Evolutionary conservation across 768 basidiomycete genomes (phyloP).

Genomic region (Pleurotus ostreatus): DNA sequence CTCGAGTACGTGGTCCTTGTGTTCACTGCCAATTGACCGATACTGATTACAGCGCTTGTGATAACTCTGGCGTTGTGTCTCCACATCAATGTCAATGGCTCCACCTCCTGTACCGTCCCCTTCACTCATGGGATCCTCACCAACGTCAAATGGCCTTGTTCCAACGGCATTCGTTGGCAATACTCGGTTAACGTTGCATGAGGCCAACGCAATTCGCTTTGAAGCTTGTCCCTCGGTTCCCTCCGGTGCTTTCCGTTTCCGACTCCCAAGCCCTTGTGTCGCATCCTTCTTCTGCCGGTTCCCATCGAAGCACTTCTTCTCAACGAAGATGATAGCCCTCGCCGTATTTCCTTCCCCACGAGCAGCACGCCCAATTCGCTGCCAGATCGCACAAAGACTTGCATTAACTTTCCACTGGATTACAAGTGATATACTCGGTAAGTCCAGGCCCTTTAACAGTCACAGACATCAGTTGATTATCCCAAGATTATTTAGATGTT

Average conservation of each 20-base stretch:
- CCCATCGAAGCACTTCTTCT: slow-evolving; percentile 22
- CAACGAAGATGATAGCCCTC: slow-evolving; percentile 21
- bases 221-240: not conserved
- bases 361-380: slow-evolving; percentile 28
- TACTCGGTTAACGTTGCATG: not conserved
- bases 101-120: not conserved
- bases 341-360: slow-evolving; percentile 9
- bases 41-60: slow-evolving; percentile 1
- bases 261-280: not conserved
- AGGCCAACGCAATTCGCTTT: not conserved
- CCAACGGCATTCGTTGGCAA: not conserved
- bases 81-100: not conserved
- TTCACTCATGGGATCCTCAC: no score
- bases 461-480: not conserved
- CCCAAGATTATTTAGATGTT: not conserved
- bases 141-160: not conserved
- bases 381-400: slow-evolving; percentile 24
- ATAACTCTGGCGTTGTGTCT: not conserved
- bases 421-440: slow-evolving; percentile 27
- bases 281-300: slow-evolving; percentile 12
- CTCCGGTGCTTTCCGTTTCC: not conserved
- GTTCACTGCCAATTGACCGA: not conserved
- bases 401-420: slow-evolving; percentile 27
- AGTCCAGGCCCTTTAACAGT: slow-evolving; percentile 27
- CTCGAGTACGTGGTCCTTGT: slow-evolving; percentile 3